phyloP scores from a whole-genome alignment of 106 monocot species.

The Phalaenopsis aphrodite region DNA sequence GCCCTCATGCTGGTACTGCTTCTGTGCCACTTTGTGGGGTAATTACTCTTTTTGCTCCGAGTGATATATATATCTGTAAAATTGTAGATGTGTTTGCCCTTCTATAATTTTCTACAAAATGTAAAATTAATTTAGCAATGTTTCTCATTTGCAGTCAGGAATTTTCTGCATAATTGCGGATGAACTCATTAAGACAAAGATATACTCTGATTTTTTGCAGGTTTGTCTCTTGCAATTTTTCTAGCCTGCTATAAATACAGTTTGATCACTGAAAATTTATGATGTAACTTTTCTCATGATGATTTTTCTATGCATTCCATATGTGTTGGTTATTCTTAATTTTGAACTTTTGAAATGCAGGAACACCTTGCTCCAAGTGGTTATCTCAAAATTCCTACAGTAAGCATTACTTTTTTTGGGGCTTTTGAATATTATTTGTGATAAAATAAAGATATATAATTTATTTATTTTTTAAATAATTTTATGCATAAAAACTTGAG shows the following conservation, averaged over 20 bases:
- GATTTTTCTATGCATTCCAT: not conserved
- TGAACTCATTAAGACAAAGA: constrained; percentile 46
- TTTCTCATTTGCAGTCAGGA: constrained; percentile 33
- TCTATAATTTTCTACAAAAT: no score
- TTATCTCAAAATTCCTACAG: constrained; percentile 93
- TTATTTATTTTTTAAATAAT: no score
- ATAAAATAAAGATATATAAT: no score
- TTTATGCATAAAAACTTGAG: no score
- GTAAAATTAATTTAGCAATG: no score
- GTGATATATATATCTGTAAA: no score
- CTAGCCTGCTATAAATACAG: not conserved
- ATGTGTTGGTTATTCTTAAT: not conserved
- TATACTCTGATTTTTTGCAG: constrained; percentile 68
- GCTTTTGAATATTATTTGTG: not conserved
- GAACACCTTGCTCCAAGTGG: constrained; percentile 85
- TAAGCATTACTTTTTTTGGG: constrained; percentile 20
- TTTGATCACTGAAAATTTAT: not conserved
- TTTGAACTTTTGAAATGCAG: constrained; percentile 32
- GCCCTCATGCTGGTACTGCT: constrained; percentile 96
- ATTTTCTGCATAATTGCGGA: constrained; percentile 59
- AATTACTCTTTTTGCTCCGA: constrained; percentile 13
- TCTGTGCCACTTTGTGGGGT: constrained; percentile 97
- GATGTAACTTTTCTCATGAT: not conserved
- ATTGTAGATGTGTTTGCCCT: no score
- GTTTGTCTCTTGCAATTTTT: constrained; percentile 25